phyloP scores from a whole-genome alignment of 2,329 filamentous ascomycete species.

The Fusarium dimerum region DNA sequence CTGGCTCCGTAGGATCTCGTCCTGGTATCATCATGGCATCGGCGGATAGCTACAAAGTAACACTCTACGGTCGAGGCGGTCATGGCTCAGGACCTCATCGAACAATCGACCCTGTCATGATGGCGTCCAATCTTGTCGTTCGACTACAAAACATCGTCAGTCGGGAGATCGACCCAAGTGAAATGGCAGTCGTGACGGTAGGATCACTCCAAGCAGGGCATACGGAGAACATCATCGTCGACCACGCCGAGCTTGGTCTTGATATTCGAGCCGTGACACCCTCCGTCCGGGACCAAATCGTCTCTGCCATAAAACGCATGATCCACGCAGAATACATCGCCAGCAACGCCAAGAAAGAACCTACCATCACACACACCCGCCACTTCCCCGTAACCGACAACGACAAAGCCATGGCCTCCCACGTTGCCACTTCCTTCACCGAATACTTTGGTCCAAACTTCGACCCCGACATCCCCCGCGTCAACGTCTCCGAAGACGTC shows the following conservation, averaged over 20 bases:
- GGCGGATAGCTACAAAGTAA: conserved; percentile 32
- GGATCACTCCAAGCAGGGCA: conserved; percentile 44
- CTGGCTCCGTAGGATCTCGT: conserved; percentile 34
- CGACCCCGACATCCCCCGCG: conserved; percentile 39
- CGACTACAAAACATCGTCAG: conserved; percentile 34
- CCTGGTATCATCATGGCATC: conserved; percentile 28
- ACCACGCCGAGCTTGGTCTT: conserved; percentile 41
- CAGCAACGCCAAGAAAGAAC: conserved; percentile 42
- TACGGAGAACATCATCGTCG: conserved; percentile 47
- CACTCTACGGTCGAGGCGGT: conserved; percentile 41
- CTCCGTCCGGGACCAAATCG: conserved; percentile 35
- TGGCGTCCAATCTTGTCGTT: conserved; percentile 43
- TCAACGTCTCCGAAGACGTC: conserved; percentile 59
- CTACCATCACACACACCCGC: conserved; percentile 42
- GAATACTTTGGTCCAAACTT: conserved; percentile 44
- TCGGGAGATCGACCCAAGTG: conserved; percentile 34
- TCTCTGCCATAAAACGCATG: conserved; percentile 40
- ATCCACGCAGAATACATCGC: conserved; percentile 56
- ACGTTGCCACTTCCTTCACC: conserved; percentile 45
- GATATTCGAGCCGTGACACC: conserved; percentile 39
- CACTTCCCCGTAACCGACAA: conserved; percentile 54
- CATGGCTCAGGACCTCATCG: conserved; percentile 44
- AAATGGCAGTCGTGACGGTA: conserved; percentile 46
- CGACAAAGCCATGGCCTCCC: conserved; percentile 43
- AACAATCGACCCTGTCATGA: conserved; percentile 48